Base-by-base conservation (phyloP, 1,284 basidiomycete genomes). In the Cryptococcus sp. region DNA sequence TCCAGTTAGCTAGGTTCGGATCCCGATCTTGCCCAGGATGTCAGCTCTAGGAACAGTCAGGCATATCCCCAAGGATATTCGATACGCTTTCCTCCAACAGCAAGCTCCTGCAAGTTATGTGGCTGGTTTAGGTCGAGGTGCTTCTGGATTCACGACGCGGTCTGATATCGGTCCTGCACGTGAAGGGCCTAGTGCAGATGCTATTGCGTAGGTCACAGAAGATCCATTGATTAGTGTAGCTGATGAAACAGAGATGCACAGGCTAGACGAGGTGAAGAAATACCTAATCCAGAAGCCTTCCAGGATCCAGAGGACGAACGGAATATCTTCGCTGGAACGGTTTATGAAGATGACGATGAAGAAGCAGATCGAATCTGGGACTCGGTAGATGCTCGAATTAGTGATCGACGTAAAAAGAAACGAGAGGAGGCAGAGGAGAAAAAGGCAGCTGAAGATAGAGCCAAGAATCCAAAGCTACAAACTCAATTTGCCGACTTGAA, bases 91-190 rank as follows among this genome's bases (percentile, higher is more conserved):
- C 60, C 59, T 74, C 40, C 63, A 66, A 55, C 62, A 70, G 85
- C 84, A 87, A 14, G 91, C 91, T 9, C 91, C 91, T 50, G 87
- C 91, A 2, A 90, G 88, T 1, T 96, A 94, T 75, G 92, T 96
- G 46, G 92, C 92, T 62, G 91, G 92, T 86, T 85, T 96, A 39
- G 91, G 92, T 77, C 84, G 91, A 80, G 92, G 88, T 75, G 93
- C 94, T 47, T 96, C 92, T 48, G 96, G 94, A 54, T 98, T 98
- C 77, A 98, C 94, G 0, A 98, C 93, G 7, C 87, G 94, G 49
- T 96, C 92, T 45, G 94, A 98, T 83, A 98, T 99, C 60, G 94
- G 94, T 72, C 96, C 94, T 45, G 94, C 94, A 3, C 82, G 96
- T 72, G 92, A 96, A 71, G 91, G 90, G 0, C 90, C 91, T 0